Percentiles rank a stretch among this genome's conserved stretches.
Evolutionary conservation across 2,329 filamentous ascomycete species (phyloP).

Genomic region (Fonsecaea monophora): DNA sequence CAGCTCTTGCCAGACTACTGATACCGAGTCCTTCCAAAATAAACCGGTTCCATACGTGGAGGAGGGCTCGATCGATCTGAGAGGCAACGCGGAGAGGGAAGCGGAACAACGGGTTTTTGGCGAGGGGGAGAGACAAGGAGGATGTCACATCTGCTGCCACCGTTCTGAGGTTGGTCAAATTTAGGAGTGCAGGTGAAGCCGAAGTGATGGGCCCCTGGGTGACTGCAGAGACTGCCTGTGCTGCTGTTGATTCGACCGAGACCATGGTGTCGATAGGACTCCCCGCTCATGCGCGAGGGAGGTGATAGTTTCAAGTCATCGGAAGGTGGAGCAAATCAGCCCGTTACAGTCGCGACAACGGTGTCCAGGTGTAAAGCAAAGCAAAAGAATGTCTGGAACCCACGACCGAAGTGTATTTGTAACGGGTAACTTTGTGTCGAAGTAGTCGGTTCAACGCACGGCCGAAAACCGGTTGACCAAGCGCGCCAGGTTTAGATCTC

Average conservation of each 20-base stretch:
- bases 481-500: not conserved
- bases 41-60: constrained; percentile 46
- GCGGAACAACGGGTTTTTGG: constrained; percentile 45
- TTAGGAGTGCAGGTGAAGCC: constrained; percentile 16
- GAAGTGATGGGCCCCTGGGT: constrained; percentile 17
- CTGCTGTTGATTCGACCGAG: constrained; percentile 32
- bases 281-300: constrained; percentile 28
- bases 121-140: constrained; percentile 41
- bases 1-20: constrained; percentile 42
- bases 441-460: not conserved
- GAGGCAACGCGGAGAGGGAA: constrained; percentile 49
- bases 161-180: constrained; percentile 25
- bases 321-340: not conserved
- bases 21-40: constrained; percentile 40
- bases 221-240: constrained; percentile 27
- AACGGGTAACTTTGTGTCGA: no score
- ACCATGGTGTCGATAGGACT: constrained; percentile 32
- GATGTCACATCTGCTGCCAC: constrained; percentile 32
- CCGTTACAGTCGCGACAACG: not conserved
- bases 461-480: constrained; percentile 19
- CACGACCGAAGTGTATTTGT: no score
- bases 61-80: constrained; percentile 47
- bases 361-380: not conserved
- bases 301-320: constrained; percentile 26
- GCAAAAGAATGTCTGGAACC: no score